Evolutionary conservation across 345 rosid species (phyloP), one percentile per base, ranked within the genome.

Genomic region (Chamaenerion angustifolium): DNA sequence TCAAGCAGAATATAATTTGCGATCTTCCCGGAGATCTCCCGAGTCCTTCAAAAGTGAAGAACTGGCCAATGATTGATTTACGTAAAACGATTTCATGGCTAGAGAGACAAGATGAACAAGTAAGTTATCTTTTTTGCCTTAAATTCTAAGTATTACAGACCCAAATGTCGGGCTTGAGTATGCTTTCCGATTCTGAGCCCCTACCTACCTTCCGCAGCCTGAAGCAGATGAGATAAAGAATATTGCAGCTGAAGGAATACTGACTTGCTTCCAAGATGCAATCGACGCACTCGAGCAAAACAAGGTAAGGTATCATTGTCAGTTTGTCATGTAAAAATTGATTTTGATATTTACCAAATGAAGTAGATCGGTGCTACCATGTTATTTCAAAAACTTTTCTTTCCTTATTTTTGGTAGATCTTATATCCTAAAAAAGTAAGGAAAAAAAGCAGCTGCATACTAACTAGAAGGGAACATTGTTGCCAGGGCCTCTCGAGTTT

Each of bases 251-350:
- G 77, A 78, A 69, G 96, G 98, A 61, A 77, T 92, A 67, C 66
- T 84, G 57, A 82, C 88, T 48, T 92, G 96, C 60, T 80, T 92
- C 59, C 94, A 82, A 67, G 96, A 87, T 59, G 84, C 90, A 43
- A 74, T 92, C 61, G 88, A 84, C 66, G 68, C 79, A 63, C 81
- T 92, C 43, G 83, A 74, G 48, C 83, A 82, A 55, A 75, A 87
- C 57, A 80, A 77, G 96, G 98, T 92, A 61, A 62, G 3, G 45
- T 16, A 8, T 54, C 57, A 41, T 57, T 13, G 17, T 12, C 15
- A 43, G 46, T 14, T 43, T 35, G 50, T 50, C 17, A 19, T 19
- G 11, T 18, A 19, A 4, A 1, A 8, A 48, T 44, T 43, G 45
- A 41, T 52, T 42, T 37, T 43, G 43, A 27, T 49, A 3, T 31